Conservation (phyloP, 2,329 filamentous ascomycete species). For the Colletotrichum cordylinicola region DNA sequence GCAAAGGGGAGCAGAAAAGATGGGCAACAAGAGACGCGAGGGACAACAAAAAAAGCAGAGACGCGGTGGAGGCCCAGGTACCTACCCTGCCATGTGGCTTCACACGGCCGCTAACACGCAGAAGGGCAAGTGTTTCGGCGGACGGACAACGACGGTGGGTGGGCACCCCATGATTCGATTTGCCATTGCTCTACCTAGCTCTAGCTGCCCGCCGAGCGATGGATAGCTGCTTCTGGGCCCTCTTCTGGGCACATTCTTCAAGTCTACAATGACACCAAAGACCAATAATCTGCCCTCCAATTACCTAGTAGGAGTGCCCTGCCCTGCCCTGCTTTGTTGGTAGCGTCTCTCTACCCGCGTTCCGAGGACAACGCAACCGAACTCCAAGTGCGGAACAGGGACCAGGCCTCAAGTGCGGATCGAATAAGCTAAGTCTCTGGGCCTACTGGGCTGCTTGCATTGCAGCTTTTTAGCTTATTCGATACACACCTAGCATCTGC, state of each 20-base stretch:
- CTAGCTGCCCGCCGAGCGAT: background rate
- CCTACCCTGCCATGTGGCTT: slow-evolving; percentile 5
- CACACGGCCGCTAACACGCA: slow-evolving; percentile 10
- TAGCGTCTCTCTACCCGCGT: background rate
- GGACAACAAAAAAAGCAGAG: background rate
- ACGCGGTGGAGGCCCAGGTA: background rate
- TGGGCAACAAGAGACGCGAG: background rate
- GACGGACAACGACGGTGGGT: background rate
- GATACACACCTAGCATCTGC: background rate
- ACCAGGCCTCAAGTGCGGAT: slow-evolving; percentile 2
- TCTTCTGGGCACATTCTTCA: background rate
- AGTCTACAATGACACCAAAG: background rate
- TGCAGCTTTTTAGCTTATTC: background rate
- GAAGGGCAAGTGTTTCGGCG: slow-evolving; percentile 18
- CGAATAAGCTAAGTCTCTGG: background rate
- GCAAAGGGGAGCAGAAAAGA: background rate
- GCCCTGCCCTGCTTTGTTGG: background rate
- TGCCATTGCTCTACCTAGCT: background rate
- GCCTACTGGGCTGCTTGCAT: background rate
- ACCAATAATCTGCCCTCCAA: background rate
- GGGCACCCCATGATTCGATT: background rate
- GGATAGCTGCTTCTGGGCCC: background rate
- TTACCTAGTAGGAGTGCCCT: background rate
- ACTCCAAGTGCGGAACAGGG: background rate
- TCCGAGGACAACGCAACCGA: background rate